Conservation (phyloP, 129 eudicot species). For the Apium graveolens region DNA sequence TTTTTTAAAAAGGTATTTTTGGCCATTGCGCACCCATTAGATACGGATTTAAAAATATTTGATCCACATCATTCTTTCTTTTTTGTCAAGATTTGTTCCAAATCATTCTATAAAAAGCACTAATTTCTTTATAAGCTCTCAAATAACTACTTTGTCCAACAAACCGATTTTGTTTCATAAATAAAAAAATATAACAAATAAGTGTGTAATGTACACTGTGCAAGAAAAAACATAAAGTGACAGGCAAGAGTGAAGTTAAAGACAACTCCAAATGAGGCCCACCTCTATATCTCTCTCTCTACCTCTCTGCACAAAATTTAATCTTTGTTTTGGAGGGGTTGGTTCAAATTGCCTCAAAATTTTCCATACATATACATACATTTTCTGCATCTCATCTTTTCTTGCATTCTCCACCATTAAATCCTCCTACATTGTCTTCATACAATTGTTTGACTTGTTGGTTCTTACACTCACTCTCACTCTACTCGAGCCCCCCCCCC, state of each 20-base stretch:
- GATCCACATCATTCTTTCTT: too few species aligned
- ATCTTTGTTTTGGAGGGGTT: constrained; percentile 5
- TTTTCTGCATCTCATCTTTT: not conserved
- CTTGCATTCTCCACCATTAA: not conserved
- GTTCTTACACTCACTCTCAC: not conserved
- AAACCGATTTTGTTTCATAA: too few species aligned
- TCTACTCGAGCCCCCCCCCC: not conserved
- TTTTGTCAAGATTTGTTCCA: too few species aligned
- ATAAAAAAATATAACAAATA: too few species aligned
- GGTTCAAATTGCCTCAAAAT: not conserved
- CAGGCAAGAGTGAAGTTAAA: not conserved
- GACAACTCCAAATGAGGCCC: not conserved
- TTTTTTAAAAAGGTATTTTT: too few species aligned
- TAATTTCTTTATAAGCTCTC: too few species aligned
- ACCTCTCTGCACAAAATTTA: constrained; percentile 3
- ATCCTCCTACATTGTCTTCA: not conserved
- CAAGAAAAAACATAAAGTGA: not conserved
- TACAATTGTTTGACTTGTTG: constrained; percentile 3
- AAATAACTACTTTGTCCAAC: too few species aligned
- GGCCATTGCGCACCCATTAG: too few species aligned
- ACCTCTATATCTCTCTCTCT: not conserved
- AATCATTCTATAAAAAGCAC: too few species aligned
- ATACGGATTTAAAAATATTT: too few species aligned
- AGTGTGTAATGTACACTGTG: too few species aligned
- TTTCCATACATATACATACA: not conserved